These are phyloP conservation scores for Penicillium herquei DNA, from an alignment of 495 filamentous ascomycete species.

Conservation along the genomic window DNA sequence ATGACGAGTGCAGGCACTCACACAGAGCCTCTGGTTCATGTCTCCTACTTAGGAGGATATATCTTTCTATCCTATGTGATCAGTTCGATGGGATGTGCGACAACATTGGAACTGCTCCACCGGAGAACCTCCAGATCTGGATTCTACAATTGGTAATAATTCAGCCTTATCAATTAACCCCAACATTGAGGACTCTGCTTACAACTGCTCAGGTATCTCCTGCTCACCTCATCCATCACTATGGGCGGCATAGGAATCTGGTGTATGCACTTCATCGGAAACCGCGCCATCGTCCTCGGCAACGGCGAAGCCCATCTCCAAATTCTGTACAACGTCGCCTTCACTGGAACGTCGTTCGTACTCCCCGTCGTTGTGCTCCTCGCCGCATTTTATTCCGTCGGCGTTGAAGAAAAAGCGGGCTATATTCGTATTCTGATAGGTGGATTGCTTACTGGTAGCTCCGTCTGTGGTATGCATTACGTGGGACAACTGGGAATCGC, in stretches of 20 bases:
- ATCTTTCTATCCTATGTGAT: conserved; percentile 75
- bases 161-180: background rate
- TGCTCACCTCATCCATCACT: conserved; percentile 65
- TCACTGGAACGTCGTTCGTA: conserved; percentile 77
- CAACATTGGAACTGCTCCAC: conserved; percentile 80
- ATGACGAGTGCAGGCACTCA: conserved; percentile 22
- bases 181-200: background rate
- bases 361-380: conserved; percentile 74
- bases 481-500: conserved; percentile 77
- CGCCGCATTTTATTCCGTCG: conserved; percentile 66
- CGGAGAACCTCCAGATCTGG: conserved; percentile 66
- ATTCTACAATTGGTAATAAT: conserved; percentile 62
- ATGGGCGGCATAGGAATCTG: conserved; percentile 86
- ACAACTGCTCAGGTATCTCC: conserved; percentile 58
- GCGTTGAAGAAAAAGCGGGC: conserved; percentile 52
- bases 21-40: conserved; percentile 7
- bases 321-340: conserved; percentile 68
- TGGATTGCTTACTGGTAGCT: conserved; percentile 65
- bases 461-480: conserved; percentile 90
- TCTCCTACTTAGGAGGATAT: conserved; percentile 58
- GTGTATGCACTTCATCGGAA: conserved; percentile 85
- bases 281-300: conserved; percentile 71
- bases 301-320: conserved; percentile 60
- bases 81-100: conserved; percentile 71
- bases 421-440: conserved; percentile 58